Evolutionary conservation across 2,329 filamentous ascomycete genomes (phyloP).

Genomic region (Phyllosticta citrichinensis): DNA sequence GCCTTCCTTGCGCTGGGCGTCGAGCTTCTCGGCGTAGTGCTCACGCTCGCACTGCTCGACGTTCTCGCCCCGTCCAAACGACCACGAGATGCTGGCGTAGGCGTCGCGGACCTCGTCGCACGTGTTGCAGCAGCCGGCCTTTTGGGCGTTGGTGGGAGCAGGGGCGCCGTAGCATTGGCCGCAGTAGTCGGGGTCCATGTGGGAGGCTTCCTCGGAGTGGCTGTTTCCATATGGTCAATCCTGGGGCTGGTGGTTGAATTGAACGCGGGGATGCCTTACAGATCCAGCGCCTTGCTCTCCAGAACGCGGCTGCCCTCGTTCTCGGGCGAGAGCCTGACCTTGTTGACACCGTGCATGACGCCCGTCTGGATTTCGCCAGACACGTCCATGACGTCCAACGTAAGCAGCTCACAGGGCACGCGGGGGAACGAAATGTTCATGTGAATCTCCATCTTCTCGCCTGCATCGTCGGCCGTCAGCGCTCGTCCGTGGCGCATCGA

Average conservation of each 20-base stretch:
- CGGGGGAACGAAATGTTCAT: slow-evolving; percentile 93
- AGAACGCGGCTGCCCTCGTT: slow-evolving; percentile 57
- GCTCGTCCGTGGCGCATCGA: neutral
- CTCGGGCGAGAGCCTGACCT: slow-evolving; percentile 67
- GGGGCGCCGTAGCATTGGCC: slow-evolving; percentile 84
- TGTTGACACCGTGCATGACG: slow-evolving; percentile 83
- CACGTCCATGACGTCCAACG: slow-evolving; percentile 98
- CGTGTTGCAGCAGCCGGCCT: slow-evolving; percentile 90
- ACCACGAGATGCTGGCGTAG: slow-evolving; percentile 83
- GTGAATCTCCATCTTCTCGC: slow-evolving; percentile 98
- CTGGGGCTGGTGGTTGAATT: neutral
- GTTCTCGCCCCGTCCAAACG: slow-evolving; percentile 81
- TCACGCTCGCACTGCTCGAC: slow-evolving; percentile 94
- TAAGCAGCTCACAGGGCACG: slow-evolving; percentile 88
- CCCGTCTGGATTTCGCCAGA: slow-evolving; percentile 94
- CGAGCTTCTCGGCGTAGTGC: slow-evolving; percentile 82
- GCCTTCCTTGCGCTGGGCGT: slow-evolving; percentile 80
- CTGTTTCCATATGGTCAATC: slow-evolving; percentile 28
- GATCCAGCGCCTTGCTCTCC: slow-evolving; percentile 27
- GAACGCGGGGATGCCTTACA: slow-evolving; percentile 20
- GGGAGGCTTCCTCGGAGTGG: slow-evolving; percentile 57
- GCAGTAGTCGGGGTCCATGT: slow-evolving; percentile 88
- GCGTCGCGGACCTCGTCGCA: slow-evolving; percentile 95
- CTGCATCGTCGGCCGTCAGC: slow-evolving; percentile 32
- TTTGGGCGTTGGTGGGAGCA: slow-evolving; percentile 58